Percentiles rank a stretch among this genome's conserved stretches.
Conservation (phyloP, 1,139 yeast genomes). For the Casaregolazyma lundiana region DNA sequence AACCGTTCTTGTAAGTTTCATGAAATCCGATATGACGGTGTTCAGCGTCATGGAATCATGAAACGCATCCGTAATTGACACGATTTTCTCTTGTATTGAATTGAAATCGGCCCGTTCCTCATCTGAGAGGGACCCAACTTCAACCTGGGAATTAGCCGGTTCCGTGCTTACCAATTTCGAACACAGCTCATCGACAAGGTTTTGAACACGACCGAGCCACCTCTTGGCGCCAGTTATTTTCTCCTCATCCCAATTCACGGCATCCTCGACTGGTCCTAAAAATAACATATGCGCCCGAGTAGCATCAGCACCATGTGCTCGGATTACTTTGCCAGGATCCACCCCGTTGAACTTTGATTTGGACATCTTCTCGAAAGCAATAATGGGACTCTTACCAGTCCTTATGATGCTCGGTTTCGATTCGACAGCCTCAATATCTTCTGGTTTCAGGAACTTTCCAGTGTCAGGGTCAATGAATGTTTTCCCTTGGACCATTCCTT, state of each 20-base stretch:
- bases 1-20: slow-evolving; percentile 71
- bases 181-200: slow-evolving; percentile 21
- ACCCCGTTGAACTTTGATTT: slow-evolving; percentile 93
- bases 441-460: slow-evolving; percentile 72
- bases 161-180: slow-evolving; percentile 8
- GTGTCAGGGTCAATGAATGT: slow-evolving; percentile 69
- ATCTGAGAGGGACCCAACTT: slow-evolving; percentile 31
- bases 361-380: slow-evolving; percentile 88
- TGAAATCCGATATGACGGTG: slow-evolving; percentile 82
- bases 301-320: slow-evolving; percentile 87
- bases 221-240: slow-evolving; percentile 84
- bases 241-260: slow-evolving; percentile 82
- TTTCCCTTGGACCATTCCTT: slow-evolving; percentile 97
- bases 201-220: slow-evolving; percentile 67
- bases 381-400: slow-evolving; percentile 48
- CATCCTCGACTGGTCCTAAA: slow-evolving; percentile 83
- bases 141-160: slow-evolving; percentile 2
- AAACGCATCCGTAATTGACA: slow-evolving; percentile 54
- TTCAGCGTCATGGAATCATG: slow-evolving; percentile 61
- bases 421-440: slow-evolving; percentile 51
- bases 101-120: slow-evolving; percentile 56
- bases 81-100: slow-evolving; percentile 47
- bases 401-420: slow-evolving; percentile 44
- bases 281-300: slow-evolving; percentile 91
- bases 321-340: slow-evolving; percentile 75